Evolutionary conservation across 164 flowering plant species (phyloP), one percentile per base, ranked within the genome.

Genomic region (Protea cynaroides): DNA sequence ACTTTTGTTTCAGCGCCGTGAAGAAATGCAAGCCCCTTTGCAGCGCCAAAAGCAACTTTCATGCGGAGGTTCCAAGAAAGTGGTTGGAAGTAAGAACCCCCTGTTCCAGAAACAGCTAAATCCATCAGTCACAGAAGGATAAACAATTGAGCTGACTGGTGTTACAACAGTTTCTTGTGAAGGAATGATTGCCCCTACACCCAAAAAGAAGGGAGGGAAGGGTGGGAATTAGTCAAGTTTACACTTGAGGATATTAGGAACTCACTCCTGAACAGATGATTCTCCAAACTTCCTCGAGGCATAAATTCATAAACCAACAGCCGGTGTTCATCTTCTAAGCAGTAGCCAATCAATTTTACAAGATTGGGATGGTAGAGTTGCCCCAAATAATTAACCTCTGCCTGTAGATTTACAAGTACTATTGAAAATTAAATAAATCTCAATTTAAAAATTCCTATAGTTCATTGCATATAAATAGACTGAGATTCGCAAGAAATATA

Each of bases 281-380:
- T 86, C 59, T 90, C 95, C 74, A 90, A 80, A 79, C 92, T 88
- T 65, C 95, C 94, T 0, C 90, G 80, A 51, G 92, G 83, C 90
- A 86, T 84, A 76, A 81, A 90, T 61, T 90, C 97, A 44, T 90
- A 88, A 23, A 90, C 92, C 75, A 90, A 61, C 52, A 90, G 84
- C 5, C 89, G 79, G 50, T 86, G 85, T 47, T 90, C 90, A 70
- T 88, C 92, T 75, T 90, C 97, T 59, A 85, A 71, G 79, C 92
- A 86, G 44, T 80, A 90, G 0, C 97, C 97, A 40, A 90, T 54
- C 70, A 90, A 65, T 65, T 79, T 88, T 75, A 90, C 95, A 49
- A 90, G 90, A 79, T 90, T 64, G 25, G 88, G 88, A 78, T 90
- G 92, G 63, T 77, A 74, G 44, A 90, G 76, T 68, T 85, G 90